phyloP scores from a whole-genome alignment of 2,329 filamentous ascomycete genomes.

The Epichloe bromicola region DNA sequence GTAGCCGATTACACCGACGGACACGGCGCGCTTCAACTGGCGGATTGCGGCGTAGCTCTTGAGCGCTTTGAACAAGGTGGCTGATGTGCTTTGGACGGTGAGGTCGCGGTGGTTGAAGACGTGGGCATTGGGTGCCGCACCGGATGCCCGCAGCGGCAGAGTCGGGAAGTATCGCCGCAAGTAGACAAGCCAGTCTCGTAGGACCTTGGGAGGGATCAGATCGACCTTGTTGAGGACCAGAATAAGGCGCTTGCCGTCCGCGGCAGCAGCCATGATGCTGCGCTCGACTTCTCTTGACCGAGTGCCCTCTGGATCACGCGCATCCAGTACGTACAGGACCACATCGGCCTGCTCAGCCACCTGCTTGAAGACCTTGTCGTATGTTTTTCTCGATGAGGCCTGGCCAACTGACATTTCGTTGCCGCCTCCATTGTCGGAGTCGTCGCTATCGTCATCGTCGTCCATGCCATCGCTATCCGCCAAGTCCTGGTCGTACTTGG shows the following conservation, averaged over 20 bases:
- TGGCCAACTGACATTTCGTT: constrained; percentile 37
- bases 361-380: constrained; percentile 92
- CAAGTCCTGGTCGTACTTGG: constrained; percentile 56
- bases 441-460: constrained; percentile 26
- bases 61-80: constrained; percentile 74
- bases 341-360: constrained; percentile 84
- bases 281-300: constrained; percentile 84
- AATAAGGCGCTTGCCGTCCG: constrained; percentile 75
- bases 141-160: constrained; percentile 74
- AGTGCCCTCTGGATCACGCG: constrained; percentile 81
- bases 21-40: constrained; percentile 78
- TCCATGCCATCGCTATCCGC: constrained; percentile 47
- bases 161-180: constrained; percentile 85
- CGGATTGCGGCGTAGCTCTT: constrained; percentile 77
- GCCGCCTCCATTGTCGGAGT: constrained; percentile 41
- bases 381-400: constrained; percentile 65
- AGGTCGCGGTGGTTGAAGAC: constrained; percentile 87
- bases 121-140: constrained; percentile 70
- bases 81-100: constrained; percentile 73
- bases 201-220: constrained; percentile 66
- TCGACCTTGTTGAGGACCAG: constrained; percentile 95
- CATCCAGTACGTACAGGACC: constrained; percentile 84
- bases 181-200: constrained; percentile 74
- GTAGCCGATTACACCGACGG: constrained; percentile 88
- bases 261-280: constrained; percentile 77